Conservation (phyloP, 2,329 filamentous ascomycete species). For the Colletotrichum somersetense region DNA sequence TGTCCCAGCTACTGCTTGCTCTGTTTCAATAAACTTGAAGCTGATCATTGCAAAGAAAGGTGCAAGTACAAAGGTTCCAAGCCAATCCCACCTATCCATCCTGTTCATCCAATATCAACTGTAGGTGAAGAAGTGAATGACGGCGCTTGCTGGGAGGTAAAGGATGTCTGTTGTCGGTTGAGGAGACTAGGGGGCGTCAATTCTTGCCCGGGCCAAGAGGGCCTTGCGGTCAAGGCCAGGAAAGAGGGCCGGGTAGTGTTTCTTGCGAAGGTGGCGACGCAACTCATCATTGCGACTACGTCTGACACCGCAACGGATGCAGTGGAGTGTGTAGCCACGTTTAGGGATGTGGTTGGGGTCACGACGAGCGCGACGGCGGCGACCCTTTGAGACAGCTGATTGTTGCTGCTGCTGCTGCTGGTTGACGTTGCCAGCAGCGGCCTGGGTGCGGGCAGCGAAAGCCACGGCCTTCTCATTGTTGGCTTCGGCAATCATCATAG, state of each 20-base stretch:
- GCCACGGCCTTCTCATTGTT: background rate
- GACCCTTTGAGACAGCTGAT: background rate
- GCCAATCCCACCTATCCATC: background rate
- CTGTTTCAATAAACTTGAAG: background rate
- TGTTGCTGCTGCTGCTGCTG: background rate
- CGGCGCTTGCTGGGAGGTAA: background rate
- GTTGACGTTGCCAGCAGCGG: background rate
- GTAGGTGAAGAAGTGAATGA: background rate
- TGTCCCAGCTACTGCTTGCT: background rate
- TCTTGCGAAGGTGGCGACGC: background rate
- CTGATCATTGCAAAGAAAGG: accelerated
- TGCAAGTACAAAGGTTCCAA: background rate
- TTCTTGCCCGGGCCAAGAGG: background rate
- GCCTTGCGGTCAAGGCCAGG: background rate
- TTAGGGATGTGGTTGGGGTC: background rate
- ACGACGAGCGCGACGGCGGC: background rate
- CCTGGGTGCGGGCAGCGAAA: background rate
- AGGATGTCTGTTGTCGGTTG: background rate
- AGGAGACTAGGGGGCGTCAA: background rate
- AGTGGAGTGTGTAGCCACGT: background rate
- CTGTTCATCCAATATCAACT: background rate
- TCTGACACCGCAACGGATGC: background rate
- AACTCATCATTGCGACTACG: background rate
- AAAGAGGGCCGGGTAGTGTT: background rate
- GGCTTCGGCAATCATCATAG: background rate